Conservation (phyloP, 345 rosid species). For the Cardamine occulta region DNA sequence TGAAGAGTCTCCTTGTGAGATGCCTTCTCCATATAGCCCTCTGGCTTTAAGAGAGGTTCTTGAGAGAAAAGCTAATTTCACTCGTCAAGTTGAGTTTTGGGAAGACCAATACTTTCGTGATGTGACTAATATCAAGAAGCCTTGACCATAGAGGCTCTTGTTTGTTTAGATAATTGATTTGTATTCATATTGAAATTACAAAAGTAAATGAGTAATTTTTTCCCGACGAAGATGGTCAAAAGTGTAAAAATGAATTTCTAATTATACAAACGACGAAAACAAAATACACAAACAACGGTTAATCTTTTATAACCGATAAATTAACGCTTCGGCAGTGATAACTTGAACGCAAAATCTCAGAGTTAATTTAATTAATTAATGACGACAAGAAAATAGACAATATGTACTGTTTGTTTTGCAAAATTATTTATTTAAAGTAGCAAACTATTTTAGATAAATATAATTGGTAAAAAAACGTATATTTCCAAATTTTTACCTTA, state of each 20-base stretch:
- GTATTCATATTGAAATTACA: conserved; percentile 4
- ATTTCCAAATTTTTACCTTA: neutral
- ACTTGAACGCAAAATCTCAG: neutral
- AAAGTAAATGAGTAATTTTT: neutral
- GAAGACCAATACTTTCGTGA: conserved; percentile 51
- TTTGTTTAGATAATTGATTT: neutral
- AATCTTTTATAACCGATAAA: neutral
- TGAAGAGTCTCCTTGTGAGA: conserved; percentile 52
- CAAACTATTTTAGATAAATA: neutral
- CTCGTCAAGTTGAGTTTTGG: conserved; percentile 60
- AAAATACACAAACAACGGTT: neutral
- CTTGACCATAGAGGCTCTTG: conserved; percentile 20
- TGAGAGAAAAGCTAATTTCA: conserved; percentile 46
- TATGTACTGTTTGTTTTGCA: neutral
- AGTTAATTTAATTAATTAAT: neutral
- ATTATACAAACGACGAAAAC: neutral
- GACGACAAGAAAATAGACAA: neutral
- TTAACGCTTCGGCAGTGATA: neutral
- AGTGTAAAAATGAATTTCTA: neutral
- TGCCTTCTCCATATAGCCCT: conserved; percentile 55
- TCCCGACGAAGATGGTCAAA: neutral
- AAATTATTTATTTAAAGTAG: too few species aligned
- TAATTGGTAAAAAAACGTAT: neutral
- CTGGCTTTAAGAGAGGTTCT: conserved; percentile 44
- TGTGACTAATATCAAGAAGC: conserved; percentile 21